Percentiles rank a stretch among this genome's conserved stretches.
Evolutionary conservation across 148 eudicot species (phyloP).

Genomic region (Cornus kousa): DNA sequence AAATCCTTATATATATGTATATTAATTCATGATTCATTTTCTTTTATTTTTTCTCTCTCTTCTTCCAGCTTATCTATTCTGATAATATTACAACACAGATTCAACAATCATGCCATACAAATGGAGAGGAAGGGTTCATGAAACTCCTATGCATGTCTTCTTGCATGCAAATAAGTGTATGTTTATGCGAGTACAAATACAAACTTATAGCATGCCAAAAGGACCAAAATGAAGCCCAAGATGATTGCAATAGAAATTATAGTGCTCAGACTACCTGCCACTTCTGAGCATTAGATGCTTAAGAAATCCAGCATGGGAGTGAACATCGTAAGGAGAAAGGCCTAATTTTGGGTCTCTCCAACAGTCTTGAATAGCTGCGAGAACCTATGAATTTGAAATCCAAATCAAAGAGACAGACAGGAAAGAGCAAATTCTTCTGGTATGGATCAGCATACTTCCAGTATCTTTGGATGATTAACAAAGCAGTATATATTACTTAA

Average conservation of each 20-base stretch:
- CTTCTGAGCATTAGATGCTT: constrained; percentile 87
- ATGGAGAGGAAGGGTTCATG: neutral
- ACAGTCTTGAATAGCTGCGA: constrained; percentile 80
- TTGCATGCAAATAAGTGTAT: neutral
- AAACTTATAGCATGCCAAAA: neutral
- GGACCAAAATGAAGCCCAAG: neutral
- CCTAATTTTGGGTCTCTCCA: constrained; percentile 73
- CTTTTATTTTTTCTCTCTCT: neutral
- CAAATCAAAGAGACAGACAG: constrained; percentile 21
- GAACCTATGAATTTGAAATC: constrained; percentile 69
- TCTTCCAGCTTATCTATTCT: neutral
- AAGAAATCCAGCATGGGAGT: constrained; percentile 79
- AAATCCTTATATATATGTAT: neutral
- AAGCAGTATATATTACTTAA: neutral
- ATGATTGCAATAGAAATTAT: neutral
- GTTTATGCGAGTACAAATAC: neutral
- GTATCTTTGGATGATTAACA: neutral
- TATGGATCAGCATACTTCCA: neutral
- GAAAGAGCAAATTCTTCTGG: neutral
- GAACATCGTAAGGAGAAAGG: constrained; percentile 81
- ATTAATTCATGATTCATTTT: neutral
- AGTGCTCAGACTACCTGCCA: constrained; percentile 64
- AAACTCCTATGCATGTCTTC: neutral
- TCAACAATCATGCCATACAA: neutral
- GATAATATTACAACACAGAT: neutral